Evolutionary conservation across 129 eudicot species (phyloP), one percentile per base, ranked within the genome.

Genomic region (sunflower (Helianthus annuus)): DNA sequence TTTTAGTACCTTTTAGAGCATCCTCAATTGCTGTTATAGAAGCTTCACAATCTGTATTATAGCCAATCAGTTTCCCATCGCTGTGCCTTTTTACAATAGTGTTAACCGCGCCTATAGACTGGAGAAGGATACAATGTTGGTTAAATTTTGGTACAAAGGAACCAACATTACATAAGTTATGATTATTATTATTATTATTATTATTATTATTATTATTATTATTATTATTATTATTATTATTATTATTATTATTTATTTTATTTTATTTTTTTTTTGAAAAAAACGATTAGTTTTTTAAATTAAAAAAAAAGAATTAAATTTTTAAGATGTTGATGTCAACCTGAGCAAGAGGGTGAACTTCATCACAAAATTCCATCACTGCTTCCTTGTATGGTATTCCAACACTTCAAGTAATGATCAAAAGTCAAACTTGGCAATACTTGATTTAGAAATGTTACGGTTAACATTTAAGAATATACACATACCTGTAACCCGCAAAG

Each of bases 321-420:
- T 70, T 14, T 27, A 77, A 67, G 57, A 73, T 77, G 66, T 66
- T 48, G 48, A 24, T 64, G 67, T 45, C 24, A 77, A 90, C 96
- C 96, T 87, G 73, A 85, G 97, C 97, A 71, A 87, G 85, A 67
- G 97, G 97, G 79, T 90, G 88, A 36, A 90, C 84, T 81, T 85
- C 94, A 70, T 90, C 97, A 46, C 91, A 87, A 34, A 76, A 87
- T 48, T 73, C 85, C 49, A 85, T 80, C 32, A 85, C 87, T 56
- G 94, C 94, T 83, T 90, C 97, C 87, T 90, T 90, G 91, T 90
- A 87, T 45, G 97, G 97, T 46, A 90, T 84, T 65, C 94, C 94
- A 62, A 87, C 91, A 83, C 97, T 90, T 48, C 64, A 82, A 69
- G 27, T 19, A 70, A 76, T 45, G 32, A 82, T 73, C 8, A 53